Evolutionary conservation across 2,329 filamentous ascomycete species (phyloP), one percentile per base, ranked within the genome.

Genomic region (Arthroderma sp.): DNA sequence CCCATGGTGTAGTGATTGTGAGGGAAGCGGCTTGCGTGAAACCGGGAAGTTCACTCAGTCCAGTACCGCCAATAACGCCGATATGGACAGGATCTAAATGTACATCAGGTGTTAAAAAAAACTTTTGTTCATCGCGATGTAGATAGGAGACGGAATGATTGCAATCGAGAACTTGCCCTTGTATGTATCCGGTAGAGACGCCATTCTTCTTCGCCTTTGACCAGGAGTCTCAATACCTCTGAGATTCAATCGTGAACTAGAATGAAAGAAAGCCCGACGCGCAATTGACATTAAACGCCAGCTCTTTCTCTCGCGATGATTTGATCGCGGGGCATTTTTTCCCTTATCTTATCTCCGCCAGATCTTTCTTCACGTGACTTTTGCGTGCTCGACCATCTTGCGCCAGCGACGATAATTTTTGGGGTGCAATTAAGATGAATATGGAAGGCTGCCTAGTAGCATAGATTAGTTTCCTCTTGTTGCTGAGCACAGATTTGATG

Each of bases 31-130:
- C 81, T 58, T 86, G 84, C 15, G 78, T 81, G 72, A 91, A 96
- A 65, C 83, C 81, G 29, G 86, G 81, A 53, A 98, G 82, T 55
- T 85, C 80, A 62, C 83, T 80, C 50, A 98, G 82, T 44, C 91
- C 91, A 34, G 91, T 98, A 56, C 91, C 91, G 64, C 88, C 88
- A 54, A 94, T 87, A 45, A 94, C 83, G 61, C 83, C 89, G 59
- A 95, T 91, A 54, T 80, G 78, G 57, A 93, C 80, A 44, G 80
- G 75, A 40, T 62, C 64, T 66, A 46, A 29, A 29, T 40, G 22
- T 11, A 9, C 9, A 15, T 41, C 43, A 31, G 34, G 10, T 29
- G 40, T 9, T 7, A 5, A 4, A 4, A 10, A 38, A 36, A 29
- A 28, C 36, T 10, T 22, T 10, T 22, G 36, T 8, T 8, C 27